phyloP scores from a whole-genome alignment of 2,329 filamentous ascomycete genomes.

The Penicillium brasilianum region DNA sequence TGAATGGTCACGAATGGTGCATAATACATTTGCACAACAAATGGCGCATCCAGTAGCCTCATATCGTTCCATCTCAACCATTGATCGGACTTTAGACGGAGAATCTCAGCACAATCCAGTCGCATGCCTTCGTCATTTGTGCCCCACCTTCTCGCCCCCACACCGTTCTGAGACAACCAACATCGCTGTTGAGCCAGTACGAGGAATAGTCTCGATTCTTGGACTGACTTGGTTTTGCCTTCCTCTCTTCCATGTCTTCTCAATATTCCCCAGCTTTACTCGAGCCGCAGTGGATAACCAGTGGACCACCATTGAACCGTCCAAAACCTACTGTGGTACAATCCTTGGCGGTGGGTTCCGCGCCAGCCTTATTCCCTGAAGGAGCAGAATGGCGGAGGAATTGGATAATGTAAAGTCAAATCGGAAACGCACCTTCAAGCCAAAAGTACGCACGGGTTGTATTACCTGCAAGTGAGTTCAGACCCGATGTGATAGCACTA shows the following conservation, averaged over 20 bases:
- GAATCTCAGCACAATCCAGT: neutral
- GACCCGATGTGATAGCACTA: neutral
- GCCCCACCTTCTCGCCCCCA: neutral
- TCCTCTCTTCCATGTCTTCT: neutral
- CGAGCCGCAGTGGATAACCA: neutral
- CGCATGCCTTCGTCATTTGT: neutral
- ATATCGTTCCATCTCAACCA: neutral
- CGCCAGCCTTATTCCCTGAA: neutral
- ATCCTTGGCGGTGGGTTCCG: neutral
- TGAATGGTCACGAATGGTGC: neutral
- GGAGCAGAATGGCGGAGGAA: neutral
- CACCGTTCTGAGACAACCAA: neutral
- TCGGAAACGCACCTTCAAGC: constrained; percentile 10
- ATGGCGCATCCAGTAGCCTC: too few relatives aligned
- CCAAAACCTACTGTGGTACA: neutral
- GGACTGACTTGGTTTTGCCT: neutral
- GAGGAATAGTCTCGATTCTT: neutral
- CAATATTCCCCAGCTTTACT: neutral
- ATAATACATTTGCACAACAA: neutral
- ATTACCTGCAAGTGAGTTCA: constrained; percentile 69
- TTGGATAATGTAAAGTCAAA: neutral
- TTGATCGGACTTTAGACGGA: neutral
- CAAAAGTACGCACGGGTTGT: constrained; percentile 58
- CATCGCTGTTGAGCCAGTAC: neutral
- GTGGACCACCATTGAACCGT: neutral